Base-by-base conservation (phyloP, 176 grass and related monocot species). In the Otatea glauca region DNA sequence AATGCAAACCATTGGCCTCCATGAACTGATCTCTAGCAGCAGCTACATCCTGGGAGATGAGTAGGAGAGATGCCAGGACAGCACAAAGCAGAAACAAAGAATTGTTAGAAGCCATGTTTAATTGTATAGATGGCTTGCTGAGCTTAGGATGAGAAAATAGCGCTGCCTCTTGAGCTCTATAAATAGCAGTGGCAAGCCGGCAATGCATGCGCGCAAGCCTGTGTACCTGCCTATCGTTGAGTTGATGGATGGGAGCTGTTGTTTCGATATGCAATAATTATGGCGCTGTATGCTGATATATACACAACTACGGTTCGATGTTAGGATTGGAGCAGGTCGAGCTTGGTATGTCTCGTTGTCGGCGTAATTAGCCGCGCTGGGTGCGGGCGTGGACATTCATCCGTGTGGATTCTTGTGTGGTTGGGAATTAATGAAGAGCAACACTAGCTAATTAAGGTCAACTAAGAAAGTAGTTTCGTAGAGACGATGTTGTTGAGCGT, bases 101-200 rank as follows among this genome's bases (percentile, higher is more conserved):
- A 38, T 25, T 72, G 67, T 7, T 43, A 43, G 12, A 72, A 60
- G 51, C 1, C 80, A 82, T 82, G n/a, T 5, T 42, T 81, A 43
- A 43, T 29, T 80, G 35, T 53, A 3, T 41, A 35, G 18, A 9
- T 64, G 9, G 7, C 21, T 67, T 13, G 17, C 10, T 34, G 47
- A 14, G 63, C 47, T 81, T 32, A 5, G 20, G 45, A 38, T 53
- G 9, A 5, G 24, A 34, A 68, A 29, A 21, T 49, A 51, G 6
- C 18, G 1, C 8, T 51, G 6, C 35, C 29, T 55, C 47, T 68
- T 17, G 43, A 50, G 62, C 62, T 67, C 29, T 49, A 53, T 80
- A 37, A 68, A 68, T 80, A 80, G 62, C 44, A 67, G 41, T 7
- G 41, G 6, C 41, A 43, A 43, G 41, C 41, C 41, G 41, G 41